These are phyloP conservation scores for Clavispora phyllophila DNA, from an alignment of 805 yeast genomes.

Conservation along the genomic window DNA sequence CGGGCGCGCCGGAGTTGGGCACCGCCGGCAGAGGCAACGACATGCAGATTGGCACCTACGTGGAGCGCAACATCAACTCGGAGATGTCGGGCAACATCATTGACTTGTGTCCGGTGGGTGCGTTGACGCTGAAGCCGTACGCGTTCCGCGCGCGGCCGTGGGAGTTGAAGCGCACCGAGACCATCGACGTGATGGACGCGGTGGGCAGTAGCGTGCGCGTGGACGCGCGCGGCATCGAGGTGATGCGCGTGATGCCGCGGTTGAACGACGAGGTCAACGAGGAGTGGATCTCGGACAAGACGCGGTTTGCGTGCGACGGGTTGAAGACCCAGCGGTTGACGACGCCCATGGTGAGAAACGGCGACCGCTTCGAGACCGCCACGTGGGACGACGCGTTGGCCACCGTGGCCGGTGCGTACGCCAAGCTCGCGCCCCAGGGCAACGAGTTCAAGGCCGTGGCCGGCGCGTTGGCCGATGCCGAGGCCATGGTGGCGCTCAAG, in stretches of 20 bases:
- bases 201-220: constrained; percentile 79
- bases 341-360: constrained; percentile 68
- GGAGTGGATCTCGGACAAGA: constrained; percentile 88
- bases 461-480: constrained; percentile 81
- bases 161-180: constrained; percentile 86
- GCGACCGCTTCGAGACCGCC: constrained; percentile 64
- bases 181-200: constrained; percentile 80
- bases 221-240: constrained; percentile 82
- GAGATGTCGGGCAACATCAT: constrained; percentile 84
- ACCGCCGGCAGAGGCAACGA: constrained; percentile 88
- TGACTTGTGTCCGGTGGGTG: constrained; percentile 90
- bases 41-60: constrained; percentile 85
- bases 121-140: constrained; percentile 83
- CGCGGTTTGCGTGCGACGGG: constrained; percentile 83
- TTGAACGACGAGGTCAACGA: constrained; percentile 82
- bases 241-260: constrained; percentile 82
- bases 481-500: constrained; percentile 74
- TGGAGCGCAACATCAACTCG: constrained; percentile 76
- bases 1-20: constrained; percentile 90
- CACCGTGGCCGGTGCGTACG: constrained; percentile 59
- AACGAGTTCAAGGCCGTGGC: constrained; percentile 76
- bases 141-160: constrained; percentile 92
- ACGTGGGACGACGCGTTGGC: constrained; percentile 86
- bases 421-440: constrained; percentile 51
- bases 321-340: constrained; percentile 82